Percentiles rank a stretch among this genome's conserved stretches.
phyloP scores from a whole-genome alignment of 352 stramenopile species.

The Phytopythium mirpurense region DNA sequence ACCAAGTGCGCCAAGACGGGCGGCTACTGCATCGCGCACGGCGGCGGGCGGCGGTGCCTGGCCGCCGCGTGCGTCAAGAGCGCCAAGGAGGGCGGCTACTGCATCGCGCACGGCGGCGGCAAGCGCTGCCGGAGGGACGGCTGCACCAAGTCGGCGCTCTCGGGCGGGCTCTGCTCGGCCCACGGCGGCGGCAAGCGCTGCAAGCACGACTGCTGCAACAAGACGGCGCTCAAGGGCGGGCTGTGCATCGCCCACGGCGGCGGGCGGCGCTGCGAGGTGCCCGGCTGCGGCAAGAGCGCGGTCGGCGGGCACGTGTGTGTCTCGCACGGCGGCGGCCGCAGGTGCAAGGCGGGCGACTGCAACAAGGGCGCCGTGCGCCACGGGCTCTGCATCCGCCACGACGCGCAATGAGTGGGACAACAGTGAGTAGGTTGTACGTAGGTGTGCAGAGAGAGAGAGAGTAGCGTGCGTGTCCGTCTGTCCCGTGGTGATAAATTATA shows the following conservation, averaged over 20 bases:
- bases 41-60: constrained; percentile 65
- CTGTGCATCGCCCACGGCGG: constrained; percentile 80
- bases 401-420: no score
- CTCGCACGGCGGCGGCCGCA: constrained; percentile 66
- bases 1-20: constrained; percentile 78
- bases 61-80: constrained; percentile 77
- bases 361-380: constrained; percentile 80
- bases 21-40: constrained; percentile 82
- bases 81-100: constrained; percentile 81
- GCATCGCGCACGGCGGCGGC: constrained; percentile 77
- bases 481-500: no score
- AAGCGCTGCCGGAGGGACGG: constrained; percentile 70
- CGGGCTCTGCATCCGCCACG: constrained; percentile 84
- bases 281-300: constrained; percentile 59
- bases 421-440: no score
- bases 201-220: constrained; percentile 63
- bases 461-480: no score
- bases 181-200: constrained; percentile 78
- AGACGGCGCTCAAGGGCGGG: constrained; percentile 70
- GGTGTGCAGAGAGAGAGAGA: no score
- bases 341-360: constrained; percentile 71
- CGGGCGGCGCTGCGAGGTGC: constrained; percentile 72
- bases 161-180: constrained; percentile 78
- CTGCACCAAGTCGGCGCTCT: constrained; percentile 78
- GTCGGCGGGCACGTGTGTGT: constrained; percentile 63